Evolutionary conservation across 352 stramenopile genomes (phyloP), one percentile per base, ranked within the genome.

Genomic region (Phytophthora capsici): DNA sequence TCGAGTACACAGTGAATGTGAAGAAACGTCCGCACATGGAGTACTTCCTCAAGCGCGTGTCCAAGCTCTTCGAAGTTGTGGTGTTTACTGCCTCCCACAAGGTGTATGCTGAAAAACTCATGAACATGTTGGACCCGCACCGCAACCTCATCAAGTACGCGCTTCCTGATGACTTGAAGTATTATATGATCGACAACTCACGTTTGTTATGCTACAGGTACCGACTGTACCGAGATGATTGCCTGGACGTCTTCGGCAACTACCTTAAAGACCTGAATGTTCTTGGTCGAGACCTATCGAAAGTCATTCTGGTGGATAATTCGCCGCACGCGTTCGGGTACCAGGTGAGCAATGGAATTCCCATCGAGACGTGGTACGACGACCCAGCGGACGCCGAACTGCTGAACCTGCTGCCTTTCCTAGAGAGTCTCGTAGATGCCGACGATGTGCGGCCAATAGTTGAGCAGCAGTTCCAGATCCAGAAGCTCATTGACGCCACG

Each of bases 191-290:
- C n/a, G n/a, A n/a, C n/a, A 19, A 54, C 63, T 61, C n/a, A 67
- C 22, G 32, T 46, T 13, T 54, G 32, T 16, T 48, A 49, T 47
- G 22, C 19, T 54, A n/a, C 77, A 91, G 91, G 51, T 90, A 99
- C 56, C 82, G 96, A 44, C 75, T 99, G 28, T 99, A 98, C 72
- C 85, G 97, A 50, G 95, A 99, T 32, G 89, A 97, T 48, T 99
- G 97, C 61, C 71, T 99, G 2, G 80, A 95, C 12, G 95, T 99
- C 4, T 97, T 99, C 53, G 97, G 97, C 3, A 99, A 99, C 75
- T 99, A 98, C 63, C 71, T 99, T 34, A 99, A 99, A 72, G 98
- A 99, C 59, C 71, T 99, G n/a, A 98, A 90, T 50, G 96, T 99
- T 13, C 80, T 99, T 0, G 95, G 96, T 8, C 77, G 97, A 19